These are phyloP conservation scores for Globisporangium sylvaticum DNA, from an alignment of 352 stramenopile genomes.

Conservation along the genomic window DNA sequence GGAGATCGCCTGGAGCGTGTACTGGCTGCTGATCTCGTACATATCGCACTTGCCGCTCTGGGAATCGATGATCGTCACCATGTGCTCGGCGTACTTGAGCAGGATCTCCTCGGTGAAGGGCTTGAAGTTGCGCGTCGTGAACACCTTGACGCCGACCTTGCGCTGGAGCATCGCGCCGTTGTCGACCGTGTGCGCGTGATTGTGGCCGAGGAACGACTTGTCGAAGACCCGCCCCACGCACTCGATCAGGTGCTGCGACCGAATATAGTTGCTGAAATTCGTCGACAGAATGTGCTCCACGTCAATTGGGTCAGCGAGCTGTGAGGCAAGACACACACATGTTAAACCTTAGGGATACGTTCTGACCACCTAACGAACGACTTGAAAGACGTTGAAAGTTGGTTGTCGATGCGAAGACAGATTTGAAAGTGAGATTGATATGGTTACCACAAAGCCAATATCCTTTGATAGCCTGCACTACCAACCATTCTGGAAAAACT, in stretches of 20 bases:
- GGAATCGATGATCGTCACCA: too few relatives aligned
- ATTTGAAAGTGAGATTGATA: too few relatives aligned
- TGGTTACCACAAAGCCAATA: too few relatives aligned
- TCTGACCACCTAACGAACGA: neutral
- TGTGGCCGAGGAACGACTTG: slow-evolving; percentile 66
- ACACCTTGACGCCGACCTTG: too few relatives aligned
- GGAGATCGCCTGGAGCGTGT: slow-evolving; percentile 55
- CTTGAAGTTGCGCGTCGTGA: too few relatives aligned
- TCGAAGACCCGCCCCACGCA: neutral
- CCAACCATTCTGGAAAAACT: too few relatives aligned
- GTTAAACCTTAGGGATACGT: neutral
- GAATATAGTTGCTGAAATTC: slow-evolving; percentile 1
- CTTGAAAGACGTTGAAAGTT: too few relatives aligned
- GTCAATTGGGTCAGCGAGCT: neutral
- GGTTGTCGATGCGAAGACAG: too few relatives aligned
- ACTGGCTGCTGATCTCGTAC: slow-evolving; percentile 40
- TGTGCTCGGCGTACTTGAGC: too few relatives aligned
- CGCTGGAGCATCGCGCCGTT: too few relatives aligned
- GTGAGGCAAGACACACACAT: neutral
- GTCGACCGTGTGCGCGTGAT: slow-evolving; percentile 24
- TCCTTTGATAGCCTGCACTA: too few relatives aligned
- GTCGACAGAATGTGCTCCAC: neutral
- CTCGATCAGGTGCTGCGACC: neutral
- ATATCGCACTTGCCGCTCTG: slow-evolving; percentile 31
- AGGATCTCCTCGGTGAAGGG: too few relatives aligned